A percentile compares a stretch with the other conserved stretches of the same genome.
These are phyloP conservation scores for Vitellaria paradoxa DNA, from an alignment of 179 eudicot genomes.

Conservation along the genomic window DNA sequence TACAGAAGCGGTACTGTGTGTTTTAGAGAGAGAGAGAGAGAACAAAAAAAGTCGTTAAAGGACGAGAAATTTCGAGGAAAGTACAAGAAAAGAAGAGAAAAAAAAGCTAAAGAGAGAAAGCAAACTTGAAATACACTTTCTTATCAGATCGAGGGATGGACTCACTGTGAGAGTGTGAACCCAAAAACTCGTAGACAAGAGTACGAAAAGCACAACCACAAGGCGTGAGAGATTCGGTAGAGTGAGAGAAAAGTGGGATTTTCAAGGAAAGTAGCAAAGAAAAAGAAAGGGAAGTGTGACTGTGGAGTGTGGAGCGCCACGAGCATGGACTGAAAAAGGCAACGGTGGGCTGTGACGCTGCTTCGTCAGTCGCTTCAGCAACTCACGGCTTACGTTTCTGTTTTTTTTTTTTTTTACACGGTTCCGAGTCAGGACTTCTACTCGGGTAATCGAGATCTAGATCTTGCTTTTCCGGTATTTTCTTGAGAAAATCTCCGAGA, in stretches of 20 bases:
- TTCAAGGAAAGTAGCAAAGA: not conserved
- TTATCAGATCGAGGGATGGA: not conserved
- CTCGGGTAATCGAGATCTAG: not conserved
- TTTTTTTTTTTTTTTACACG: not conserved
- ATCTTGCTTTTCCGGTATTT: not conserved
- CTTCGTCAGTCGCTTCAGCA: conserved; percentile 3
- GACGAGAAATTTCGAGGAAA: conserved; percentile 15
- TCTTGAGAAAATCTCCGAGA: conserved; percentile 17
- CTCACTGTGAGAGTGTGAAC: not conserved
- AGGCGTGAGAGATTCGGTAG: not conserved
- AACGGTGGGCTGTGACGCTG: not conserved
- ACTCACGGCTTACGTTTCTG: not conserved
- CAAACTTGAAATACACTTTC: not conserved
- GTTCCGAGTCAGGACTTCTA: not conserved
- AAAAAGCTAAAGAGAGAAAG: not conserved
- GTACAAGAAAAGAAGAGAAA: not conserved
- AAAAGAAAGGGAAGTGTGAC: not conserved
- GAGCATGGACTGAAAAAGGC: not conserved
- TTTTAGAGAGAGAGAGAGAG: too few species aligned
- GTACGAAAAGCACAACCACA: not conserved
- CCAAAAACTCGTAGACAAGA: not conserved
- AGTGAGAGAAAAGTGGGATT: not conserved
- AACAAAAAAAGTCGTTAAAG: conserved; percentile 1
- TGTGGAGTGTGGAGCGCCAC: not conserved
- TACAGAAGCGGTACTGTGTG: too few species aligned